These are phyloP conservation scores for Trichoderma sp. DNA, from an alignment of 2,329 filamentous ascomycete genomes.

Conservation along the genomic window DNA sequence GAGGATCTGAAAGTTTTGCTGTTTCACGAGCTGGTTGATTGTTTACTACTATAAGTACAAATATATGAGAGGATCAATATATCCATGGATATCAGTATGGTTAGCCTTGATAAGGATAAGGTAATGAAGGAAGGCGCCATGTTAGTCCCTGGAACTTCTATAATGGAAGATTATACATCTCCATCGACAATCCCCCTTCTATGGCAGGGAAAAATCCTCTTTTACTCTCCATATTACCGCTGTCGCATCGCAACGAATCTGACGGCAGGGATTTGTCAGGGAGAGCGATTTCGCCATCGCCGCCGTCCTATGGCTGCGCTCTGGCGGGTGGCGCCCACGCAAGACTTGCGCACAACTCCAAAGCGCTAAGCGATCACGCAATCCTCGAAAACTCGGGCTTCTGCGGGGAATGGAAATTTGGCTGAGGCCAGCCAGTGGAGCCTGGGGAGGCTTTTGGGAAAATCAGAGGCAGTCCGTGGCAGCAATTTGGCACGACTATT, in stretches of 20 bases:
- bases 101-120: neutral
- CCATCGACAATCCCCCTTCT: neutral
- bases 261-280: constrained; percentile 35
- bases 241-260: constrained; percentile 31
- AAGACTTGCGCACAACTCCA: constrained; percentile 24
- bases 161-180: neutral
- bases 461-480: neutral
- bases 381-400: constrained; percentile 37
- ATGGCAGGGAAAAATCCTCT: neutral
- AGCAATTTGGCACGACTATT: neutral
- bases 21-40: neutral
- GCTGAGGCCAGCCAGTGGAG: constrained; percentile 28
- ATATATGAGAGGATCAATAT: neutral
- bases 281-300: constrained; percentile 34
- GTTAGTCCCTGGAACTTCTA: neutral
- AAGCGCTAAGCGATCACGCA: constrained; percentile 44
- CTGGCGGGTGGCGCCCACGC: constrained; percentile 27
- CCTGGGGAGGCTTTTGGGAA: constrained; percentile 1
- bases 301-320: constrained; percentile 20
- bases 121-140: neutral
- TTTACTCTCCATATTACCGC: neutral
- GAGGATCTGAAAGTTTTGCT: neutral
- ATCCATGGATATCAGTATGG: neutral
- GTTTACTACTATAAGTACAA: neutral
- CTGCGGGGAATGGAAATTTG: constrained; percentile 35